Evolutionary conservation across 1,284 basidiomycete species (phyloP), one percentile per base, ranked within the genome.

Genomic region (Heliocybe sulcata): DNA sequence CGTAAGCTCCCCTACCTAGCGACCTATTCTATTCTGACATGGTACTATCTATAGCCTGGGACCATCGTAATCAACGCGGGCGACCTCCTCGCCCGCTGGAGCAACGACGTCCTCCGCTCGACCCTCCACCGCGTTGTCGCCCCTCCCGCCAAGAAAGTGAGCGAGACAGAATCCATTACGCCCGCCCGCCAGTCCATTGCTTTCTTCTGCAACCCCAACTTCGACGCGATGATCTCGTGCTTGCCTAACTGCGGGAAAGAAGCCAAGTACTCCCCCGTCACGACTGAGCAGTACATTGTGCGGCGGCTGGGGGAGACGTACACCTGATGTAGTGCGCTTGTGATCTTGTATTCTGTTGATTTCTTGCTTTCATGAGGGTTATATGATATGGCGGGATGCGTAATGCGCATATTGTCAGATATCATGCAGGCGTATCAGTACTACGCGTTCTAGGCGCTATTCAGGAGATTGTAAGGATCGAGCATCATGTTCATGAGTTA

Each of bases 171-270:
- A 59, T 72, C 70, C 27, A 69, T 82, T 56, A 88, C 82, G 0
- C 83, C 90, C 0, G 69, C 74, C 2, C 79, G 91, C 26, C 88
- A 92, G 65, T 90, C 87, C 11, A 87, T 94, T 56, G 91, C 89
- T 3, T 93, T 90, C 75, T 94, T 94, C 71, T 90, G 86, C 72
- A 93, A 91, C 62, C 90, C 91, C 6, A 92, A 93, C 61, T 81
- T 82, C 57, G 77, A 78, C 48, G 74, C 87, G 14, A 72, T 78
- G 56, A 86, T 94, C 57, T 73, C 82, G 23, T 88, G 88, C 61
- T 69, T 94, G 45, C 89, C 91, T 23, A 87, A 80, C 56, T 90
- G 88, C 62, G 79, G 82, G 16, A 68, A 72, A 25, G 72, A 75
- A 55, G 72, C 76, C 26, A 88, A 78, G 69, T 90, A 91, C 65